Evolutionary conservation across 2,329 filamentous ascomycete species (phyloP).

Genomic region (Scytalidium sp.): DNA sequence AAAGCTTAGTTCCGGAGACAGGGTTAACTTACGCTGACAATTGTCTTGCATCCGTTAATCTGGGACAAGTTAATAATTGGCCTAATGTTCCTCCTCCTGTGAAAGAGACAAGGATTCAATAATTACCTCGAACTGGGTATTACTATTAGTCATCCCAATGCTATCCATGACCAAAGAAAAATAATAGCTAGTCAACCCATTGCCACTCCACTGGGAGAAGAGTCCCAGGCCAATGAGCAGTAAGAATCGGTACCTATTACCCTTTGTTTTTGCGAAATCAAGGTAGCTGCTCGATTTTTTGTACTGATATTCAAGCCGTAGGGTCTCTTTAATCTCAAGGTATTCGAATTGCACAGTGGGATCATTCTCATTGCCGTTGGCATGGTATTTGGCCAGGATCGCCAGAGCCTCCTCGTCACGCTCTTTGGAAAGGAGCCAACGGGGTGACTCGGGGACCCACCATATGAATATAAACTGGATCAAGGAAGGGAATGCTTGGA

Average conservation of each 20-base stretch:
- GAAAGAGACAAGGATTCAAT: no score
- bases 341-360: constrained; percentile 45
- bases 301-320: constrained; percentile 27
- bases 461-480: constrained; percentile 38
- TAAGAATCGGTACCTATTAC: constrained; percentile 11
- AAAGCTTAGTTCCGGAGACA: no score
- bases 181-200: constrained; percentile 19
- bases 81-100: no score
- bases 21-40: neutral
- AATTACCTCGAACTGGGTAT: constrained; percentile 8
- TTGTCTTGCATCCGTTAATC: neutral
- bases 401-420: constrained; percentile 48
- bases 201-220: constrained; percentile 18
- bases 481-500: constrained; percentile 13
- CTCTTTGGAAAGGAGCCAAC: constrained; percentile 55
- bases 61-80: neutral
- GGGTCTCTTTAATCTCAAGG: constrained; percentile 11
- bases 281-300: constrained; percentile 50
- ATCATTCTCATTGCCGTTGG: constrained; percentile 45
- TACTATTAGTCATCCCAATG: constrained; percentile 50
- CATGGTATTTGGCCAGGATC: constrained; percentile 51
- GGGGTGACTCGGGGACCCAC: constrained; percentile 56
- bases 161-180: constrained; percentile 55
- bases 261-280: constrained; percentile 32
- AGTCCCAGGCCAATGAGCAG: constrained; percentile 16